Base-by-base conservation (phyloP, 208 protist genomes). In the Wallacemonas collosoma region DNA sequence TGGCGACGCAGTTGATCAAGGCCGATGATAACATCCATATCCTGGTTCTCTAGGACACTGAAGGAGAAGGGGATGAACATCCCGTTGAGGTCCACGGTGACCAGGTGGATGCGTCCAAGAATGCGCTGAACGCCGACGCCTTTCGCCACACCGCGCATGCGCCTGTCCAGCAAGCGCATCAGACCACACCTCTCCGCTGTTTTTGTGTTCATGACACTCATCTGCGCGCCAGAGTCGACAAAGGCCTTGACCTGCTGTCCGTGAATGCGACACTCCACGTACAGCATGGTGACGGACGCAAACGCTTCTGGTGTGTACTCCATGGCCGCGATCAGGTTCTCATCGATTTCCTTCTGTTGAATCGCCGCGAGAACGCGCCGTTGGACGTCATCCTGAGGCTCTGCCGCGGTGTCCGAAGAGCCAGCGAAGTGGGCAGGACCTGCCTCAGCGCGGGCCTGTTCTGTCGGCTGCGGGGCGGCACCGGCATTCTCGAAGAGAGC, bases 281-380 rank as follows among this genome's bases (percentile, higher is more conserved):
- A 98, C 12, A 99, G 80, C 95, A 99, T 98, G 48, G 82, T 68
- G 7, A 98, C 92, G 7, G 4, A 9, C 2, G 70, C 90, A 73
- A 98, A 98, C 1, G 86, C 76, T 83, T 99, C 97, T n/a, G 98
- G 98, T 3, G 85, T 97, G 75, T 98, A 88, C 79, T 99, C 98
- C 9, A 98, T 80, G 15, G 98, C 98, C 48, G 85, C 75, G 35
- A 78, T 68, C 57, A 98, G 73, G 79, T 96, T 98, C 44, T 98
- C 82, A 14, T 95, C 81, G 38, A 98, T 90, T 75, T 36, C 87
- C 82, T 44, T 48, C 14, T 81, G 76, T 76, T 98, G 94, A 14
- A 90, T 35, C n/a, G 75, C 75, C 36, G 44, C 66, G 12, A 35
- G 17, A 35, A 58, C 26, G 26, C 26, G 26, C 26, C 26, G 26